Percentiles rank a stretch among this genome's conserved stretches.
These are phyloP conservation scores for Phytophthora litchii DNA, from an alignment of 352 stramenopile genomes.

Conservation along the genomic window DNA sequence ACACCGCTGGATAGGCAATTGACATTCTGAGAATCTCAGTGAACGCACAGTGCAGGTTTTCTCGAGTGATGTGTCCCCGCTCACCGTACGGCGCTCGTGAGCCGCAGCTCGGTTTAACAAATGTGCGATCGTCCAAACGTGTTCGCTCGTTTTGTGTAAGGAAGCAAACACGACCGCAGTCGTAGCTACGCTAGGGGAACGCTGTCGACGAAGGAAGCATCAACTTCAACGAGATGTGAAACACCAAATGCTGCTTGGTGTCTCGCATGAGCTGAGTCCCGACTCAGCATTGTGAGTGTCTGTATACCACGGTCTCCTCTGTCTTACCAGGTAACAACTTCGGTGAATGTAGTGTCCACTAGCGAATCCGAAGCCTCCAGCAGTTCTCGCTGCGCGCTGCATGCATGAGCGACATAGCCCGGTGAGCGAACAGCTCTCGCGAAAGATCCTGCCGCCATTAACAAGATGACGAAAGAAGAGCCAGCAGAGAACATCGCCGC, in stretches of 20 bases:
- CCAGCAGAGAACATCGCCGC: not conserved
- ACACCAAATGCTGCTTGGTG: not conserved
- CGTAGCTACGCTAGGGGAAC: not conserved
- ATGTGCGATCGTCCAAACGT: slow-evolving; percentile 14
- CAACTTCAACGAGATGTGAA: slow-evolving; percentile 7
- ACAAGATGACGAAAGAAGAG: slow-evolving; percentile 6
- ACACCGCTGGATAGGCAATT: not conserved
- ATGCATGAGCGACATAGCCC: slow-evolving; percentile 18
- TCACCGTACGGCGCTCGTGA: slow-evolving; percentile 1
- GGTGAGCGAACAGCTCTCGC: slow-evolving; percentile 19
- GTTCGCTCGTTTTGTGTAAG: slow-evolving; percentile 4
- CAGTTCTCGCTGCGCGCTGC: not conserved
- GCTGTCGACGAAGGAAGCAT: slow-evolving; percentile 1
- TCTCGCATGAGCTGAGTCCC: not conserved
- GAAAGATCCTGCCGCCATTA: slow-evolving; percentile 13
- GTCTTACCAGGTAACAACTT: no score
- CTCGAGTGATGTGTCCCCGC: slow-evolving; percentile 8
- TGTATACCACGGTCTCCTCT: not conserved
- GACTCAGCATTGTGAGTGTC: not conserved
- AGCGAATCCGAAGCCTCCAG: not conserved
- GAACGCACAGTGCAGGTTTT: slow-evolving; percentile 1
- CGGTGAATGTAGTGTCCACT: no score
- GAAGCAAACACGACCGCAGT: not conserved
- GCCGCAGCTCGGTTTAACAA: slow-evolving; percentile 3
- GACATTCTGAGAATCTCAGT: not conserved